Percentiles rank a stretch among this genome's conserved stretches.
phyloP scores from a whole-genome alignment of 257 asterid species.

The Phtheirospermum japonicum region DNA sequence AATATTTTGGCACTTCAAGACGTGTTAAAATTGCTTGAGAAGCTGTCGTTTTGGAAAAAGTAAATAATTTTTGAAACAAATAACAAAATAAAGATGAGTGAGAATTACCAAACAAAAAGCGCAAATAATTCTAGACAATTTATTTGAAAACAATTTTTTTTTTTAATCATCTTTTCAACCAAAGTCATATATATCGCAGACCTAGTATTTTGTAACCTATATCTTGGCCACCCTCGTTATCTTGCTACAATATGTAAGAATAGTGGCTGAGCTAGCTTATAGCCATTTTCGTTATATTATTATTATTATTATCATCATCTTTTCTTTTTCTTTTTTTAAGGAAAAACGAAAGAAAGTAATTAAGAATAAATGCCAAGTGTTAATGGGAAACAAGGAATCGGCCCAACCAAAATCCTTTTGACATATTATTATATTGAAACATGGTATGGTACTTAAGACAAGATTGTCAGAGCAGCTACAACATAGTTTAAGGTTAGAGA shows the following conservation, averaged over 20 bases:
- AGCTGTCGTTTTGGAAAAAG: too few species aligned
- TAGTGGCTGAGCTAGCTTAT: conserved; percentile 7
- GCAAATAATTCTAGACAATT: background rate
- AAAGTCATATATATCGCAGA: background rate
- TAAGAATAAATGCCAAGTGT: conserved; percentile 8
- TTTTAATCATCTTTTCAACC: background rate
- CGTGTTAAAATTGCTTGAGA: too few species aligned
- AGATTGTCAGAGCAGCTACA: conserved; percentile 29
- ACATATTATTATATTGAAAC: conserved; percentile 20
- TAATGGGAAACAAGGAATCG: conserved; percentile 37
- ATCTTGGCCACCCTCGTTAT: conserved; percentile 9
- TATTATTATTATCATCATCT: background rate
- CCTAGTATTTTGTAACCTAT: background rate
- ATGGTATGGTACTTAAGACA: conserved; percentile 28
- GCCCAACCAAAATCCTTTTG: conserved; percentile 38
- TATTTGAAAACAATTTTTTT: background rate
- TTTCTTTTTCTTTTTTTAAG: background rate
- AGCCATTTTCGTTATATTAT: background rate
- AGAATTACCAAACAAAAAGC: background rate
- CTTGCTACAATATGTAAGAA: conserved; percentile 14
- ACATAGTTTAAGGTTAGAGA: conserved; percentile 26
- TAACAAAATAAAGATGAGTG: too few species aligned
- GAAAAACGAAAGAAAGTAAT: background rate
- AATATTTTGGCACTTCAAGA: too few species aligned
- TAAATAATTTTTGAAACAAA: background rate